These are phyloP conservation scores for Scheffersomyces spartinae DNA, from an alignment of 805 yeast species.

Conservation along the genomic window DNA sequence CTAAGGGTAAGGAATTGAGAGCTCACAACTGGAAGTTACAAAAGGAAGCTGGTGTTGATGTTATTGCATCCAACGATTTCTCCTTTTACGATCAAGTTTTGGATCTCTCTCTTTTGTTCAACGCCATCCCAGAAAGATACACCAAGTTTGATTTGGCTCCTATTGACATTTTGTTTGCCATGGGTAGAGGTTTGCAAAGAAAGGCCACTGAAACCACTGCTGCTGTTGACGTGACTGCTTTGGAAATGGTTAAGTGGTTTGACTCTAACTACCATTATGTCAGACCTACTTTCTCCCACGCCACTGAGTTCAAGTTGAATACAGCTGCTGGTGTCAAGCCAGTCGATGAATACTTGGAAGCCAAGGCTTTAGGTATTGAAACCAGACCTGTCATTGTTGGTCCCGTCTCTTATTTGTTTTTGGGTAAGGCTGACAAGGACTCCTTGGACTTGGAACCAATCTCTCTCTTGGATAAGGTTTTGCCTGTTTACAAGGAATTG, in stretches of 20 bases:
- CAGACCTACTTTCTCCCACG: conserved; percentile 96
- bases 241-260: conserved; percentile 99
- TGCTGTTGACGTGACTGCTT: conserved; percentile 96
- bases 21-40: conserved; percentile 96
- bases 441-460: conserved; percentile 92
- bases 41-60: conserved; percentile 92
- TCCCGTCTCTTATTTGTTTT: conserved; percentile 87
- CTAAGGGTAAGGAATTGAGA: conserved; percentile 93
- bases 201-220: conserved; percentile 76
- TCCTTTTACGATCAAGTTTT: conserved; percentile 96
- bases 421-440: conserved; percentile 99
- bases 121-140: conserved; percentile 95
- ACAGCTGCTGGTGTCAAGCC: conserved; percentile 70
- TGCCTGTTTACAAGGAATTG: conserved; percentile 89
- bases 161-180: conserved; percentile 90
- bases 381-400: conserved; percentile 97
- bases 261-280: conserved; percentile 99
- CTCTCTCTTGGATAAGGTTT: conserved; percentile 72
- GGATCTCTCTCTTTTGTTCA: conserved; percentile 85
- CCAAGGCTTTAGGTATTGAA: conserved; percentile 89
- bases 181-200: conserved; percentile 99
- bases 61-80: conserved; percentile 96
- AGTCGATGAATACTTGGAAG: conserved; percentile 95
- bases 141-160: conserved; percentile 80
- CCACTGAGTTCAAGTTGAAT: conserved; percentile 91